Conservation (phyloP, 2,329 filamentous ascomycete species). For the Ceratocystis alfenasii region DNA sequence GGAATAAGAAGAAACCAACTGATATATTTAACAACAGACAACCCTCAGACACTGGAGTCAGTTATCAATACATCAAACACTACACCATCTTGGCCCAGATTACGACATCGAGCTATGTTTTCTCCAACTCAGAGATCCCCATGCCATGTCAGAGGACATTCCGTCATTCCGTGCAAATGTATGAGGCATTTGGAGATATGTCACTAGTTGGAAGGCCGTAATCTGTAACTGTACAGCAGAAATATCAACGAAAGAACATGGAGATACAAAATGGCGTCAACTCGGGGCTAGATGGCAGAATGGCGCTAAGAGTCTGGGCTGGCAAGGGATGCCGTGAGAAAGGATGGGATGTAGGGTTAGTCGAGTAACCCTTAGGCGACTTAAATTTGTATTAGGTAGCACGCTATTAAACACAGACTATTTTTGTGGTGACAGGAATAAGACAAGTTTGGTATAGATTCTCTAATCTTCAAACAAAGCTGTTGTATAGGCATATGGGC, state of each 20-base stretch:
- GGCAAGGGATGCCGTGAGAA: no score
- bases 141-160: background rate
- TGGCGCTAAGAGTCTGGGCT: background rate
- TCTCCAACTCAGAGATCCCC: background rate
- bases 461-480: no score
- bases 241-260: background rate
- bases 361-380: no score
- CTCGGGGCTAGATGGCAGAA: background rate
- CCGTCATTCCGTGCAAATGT: no score
- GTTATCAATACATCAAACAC: background rate
- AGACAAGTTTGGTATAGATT: no score
- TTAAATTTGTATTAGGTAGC: no score
- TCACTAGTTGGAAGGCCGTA: background rate
- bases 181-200: background rate
- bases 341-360: no score
- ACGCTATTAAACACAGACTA: no score
- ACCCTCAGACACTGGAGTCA: background rate
- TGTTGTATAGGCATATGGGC: no score
- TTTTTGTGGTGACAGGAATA: no score
- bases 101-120: background rate
- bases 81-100: slow-evolving; percentile 7
- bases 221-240: background rate
- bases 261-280: background rate
- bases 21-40: background rate
- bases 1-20: background rate